Evolutionary conservation across 2,329 filamentous ascomycete genomes (phyloP), one percentile per base, ranked within the genome.

Genomic region (Arthrobotrys conoides): DNA sequence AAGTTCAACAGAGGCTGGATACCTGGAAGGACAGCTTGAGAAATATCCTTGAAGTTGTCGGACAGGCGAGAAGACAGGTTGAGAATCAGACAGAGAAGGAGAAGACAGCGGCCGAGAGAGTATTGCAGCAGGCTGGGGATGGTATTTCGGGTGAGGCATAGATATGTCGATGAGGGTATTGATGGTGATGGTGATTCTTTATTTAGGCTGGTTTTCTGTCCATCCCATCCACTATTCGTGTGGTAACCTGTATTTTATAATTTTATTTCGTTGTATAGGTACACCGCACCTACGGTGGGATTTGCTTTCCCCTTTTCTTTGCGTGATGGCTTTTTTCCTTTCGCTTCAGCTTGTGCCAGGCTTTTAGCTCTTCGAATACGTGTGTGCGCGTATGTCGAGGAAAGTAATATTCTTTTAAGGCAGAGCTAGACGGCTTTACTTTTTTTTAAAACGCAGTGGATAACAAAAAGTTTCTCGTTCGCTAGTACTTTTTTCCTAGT

Each of bases 1-100:
- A 99, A 87, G 91, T 99, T 68, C 92, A 93, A 79, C 93, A 92
- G 80, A 89, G 95, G 80, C 87, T 99, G 83, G 94, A 97, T 86
- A 92, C 94, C 85, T 98, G 95, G 95, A 91, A 92, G 85, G 88
- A 90, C 82, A 95, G 93, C 82, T 87, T 98, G 82, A 89, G 90
- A 83, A 90, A 90, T 81, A 94, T 99, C 18, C 87, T 96, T 82
- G 87, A 88, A 71, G 93, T 96, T 90, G 91, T 83, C 87, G 89
- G 84, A 93, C 97, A 87, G 91, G 96, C 87, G 88, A 91, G 86
- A 91, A 57, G 48, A 41, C 76, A 92, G 82, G 94, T 92, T 81
- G 88, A 92, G 82, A 87, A 90, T 68, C 90, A 93, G 85, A 91
- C 90, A 86, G 93, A 96, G 87, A 91, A 91, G 81, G 93, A 93